Conservation (phyloP, 768 basidiomycete genomes). For the Tricholoma sp. region DNA sequence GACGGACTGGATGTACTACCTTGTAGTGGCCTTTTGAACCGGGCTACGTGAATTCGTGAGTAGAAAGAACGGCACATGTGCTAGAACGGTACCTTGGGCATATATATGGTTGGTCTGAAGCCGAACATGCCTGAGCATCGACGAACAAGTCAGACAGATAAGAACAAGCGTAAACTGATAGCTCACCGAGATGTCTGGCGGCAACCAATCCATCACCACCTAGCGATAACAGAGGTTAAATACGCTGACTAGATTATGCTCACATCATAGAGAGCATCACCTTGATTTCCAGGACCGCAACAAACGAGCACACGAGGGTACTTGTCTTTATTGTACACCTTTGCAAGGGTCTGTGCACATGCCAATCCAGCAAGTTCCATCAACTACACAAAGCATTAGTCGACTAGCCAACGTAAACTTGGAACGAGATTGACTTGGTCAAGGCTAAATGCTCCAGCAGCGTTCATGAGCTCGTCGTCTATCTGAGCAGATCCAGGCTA, state of each 20-base stretch:
- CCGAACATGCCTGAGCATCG: slow-evolving; percentile 77
- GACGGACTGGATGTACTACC: slow-evolving; percentile 29
- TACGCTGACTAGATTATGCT: background rate
- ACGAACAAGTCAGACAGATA: background rate
- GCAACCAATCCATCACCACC: slow-evolving; percentile 97
- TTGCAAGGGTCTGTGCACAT: slow-evolving; percentile 83
- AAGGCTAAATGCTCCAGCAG: slow-evolving; percentile 86
- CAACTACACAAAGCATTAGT: slow-evolving; percentile 40
- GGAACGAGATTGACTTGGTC: slow-evolving; percentile 59
- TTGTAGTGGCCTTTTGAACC: slow-evolving; percentile 93
- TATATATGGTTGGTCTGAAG: slow-evolving; percentile 83
- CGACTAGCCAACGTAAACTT: background rate
- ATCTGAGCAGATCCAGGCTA: slow-evolving; percentile 47
- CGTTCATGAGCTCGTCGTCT: slow-evolving; percentile 90
- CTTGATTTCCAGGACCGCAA: slow-evolving; percentile 97
- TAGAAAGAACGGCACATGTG: background rate
- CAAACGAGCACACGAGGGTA: slow-evolving; percentile 85
- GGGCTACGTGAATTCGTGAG: slow-evolving; percentile 41
- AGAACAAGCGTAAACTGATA: background rate
- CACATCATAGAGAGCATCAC: slow-evolving; percentile 16
- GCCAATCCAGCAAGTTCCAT: slow-evolving; percentile 97
- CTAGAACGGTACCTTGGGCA: slow-evolving; percentile 70
- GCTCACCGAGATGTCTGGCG: slow-evolving; percentile 83
- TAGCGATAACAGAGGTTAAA: background rate
- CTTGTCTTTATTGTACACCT: slow-evolving; percentile 62